Percentiles rank a stretch among this genome's conserved stretches.
phyloP scores from a whole-genome alignment of 2,329 filamentous ascomycete genomes.

The Ceratocystiopsis minuta region DNA sequence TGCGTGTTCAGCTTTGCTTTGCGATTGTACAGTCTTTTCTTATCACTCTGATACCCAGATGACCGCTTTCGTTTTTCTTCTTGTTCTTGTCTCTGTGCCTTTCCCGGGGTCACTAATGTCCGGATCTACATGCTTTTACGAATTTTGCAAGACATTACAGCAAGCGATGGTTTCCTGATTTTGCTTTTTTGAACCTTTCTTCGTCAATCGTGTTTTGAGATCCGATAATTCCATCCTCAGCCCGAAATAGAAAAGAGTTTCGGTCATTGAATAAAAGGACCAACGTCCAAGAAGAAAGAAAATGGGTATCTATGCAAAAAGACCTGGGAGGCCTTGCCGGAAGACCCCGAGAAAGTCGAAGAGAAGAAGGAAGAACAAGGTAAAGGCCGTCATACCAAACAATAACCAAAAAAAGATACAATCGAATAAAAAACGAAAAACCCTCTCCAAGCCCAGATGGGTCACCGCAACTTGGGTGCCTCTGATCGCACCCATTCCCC shows the following conservation, averaged over 20 bases:
- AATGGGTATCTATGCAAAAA: constrained; percentile 9
- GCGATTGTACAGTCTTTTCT: neutral
- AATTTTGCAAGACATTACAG: too few relatives aligned
- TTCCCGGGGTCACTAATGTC: too few relatives aligned
- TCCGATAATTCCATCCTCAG: too few relatives aligned
- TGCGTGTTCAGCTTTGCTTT: neutral
- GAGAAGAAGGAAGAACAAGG: neutral
- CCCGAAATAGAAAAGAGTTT: neutral
- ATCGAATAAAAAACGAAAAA: too few relatives aligned
- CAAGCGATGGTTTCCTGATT: neutral
- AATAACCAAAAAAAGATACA: neutral
- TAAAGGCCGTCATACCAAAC: neutral
- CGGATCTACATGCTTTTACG: too few relatives aligned
- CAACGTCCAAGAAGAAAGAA: neutral
- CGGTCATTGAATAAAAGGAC: neutral
- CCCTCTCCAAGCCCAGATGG: too few relatives aligned
- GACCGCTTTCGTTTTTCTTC: neutral
- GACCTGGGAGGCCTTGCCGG: constrained; percentile 5
- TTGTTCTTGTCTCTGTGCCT: neutral
- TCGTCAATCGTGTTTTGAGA: neutral
- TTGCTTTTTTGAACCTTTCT: neutral
- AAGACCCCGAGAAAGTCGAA: constrained; percentile 3
- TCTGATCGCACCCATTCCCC: too few relatives aligned
- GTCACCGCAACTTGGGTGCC: too few relatives aligned
- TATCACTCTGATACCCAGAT: neutral